A percentile compares a stretch with the other conserved stretches of the same genome.
Evolutionary conservation across 2,329 filamentous ascomycete species (phyloP).

Genomic region (Claviceps citrina): DNA sequence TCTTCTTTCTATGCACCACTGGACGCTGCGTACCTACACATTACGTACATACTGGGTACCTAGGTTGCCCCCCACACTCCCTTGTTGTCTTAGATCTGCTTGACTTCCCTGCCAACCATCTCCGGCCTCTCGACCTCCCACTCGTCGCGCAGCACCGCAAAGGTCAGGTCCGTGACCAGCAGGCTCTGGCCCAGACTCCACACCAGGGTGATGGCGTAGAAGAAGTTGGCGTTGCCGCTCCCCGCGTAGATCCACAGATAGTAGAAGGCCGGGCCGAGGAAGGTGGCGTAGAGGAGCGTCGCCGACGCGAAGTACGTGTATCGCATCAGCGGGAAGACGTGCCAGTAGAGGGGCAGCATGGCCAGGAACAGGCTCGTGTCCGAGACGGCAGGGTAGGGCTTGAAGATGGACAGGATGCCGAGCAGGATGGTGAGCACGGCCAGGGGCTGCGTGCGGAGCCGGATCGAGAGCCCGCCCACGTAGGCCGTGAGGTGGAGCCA

Average conservation of each 20-base stretch:
- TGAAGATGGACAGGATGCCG: slow-evolving; percentile 87
- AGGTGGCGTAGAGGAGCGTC: slow-evolving; percentile 70
- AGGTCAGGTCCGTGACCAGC: slow-evolving; percentile 73
- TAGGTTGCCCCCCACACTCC: too few relatives aligned
- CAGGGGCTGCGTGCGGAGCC: slow-evolving; percentile 70
- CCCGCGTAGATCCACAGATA: slow-evolving; percentile 97
- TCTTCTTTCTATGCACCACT: not conserved
- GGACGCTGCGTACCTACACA: not conserved
- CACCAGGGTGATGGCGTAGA: slow-evolving; percentile 97
- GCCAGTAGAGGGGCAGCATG: slow-evolving; percentile 71
- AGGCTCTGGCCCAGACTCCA: slow-evolving; percentile 87
- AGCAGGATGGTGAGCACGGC: slow-evolving; percentile 73
- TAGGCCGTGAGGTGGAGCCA: slow-evolving; percentile 91
- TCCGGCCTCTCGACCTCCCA: slow-evolving; percentile 87
- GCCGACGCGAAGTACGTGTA: slow-evolving; percentile 80
- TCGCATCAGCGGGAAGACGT: slow-evolving; percentile 83
- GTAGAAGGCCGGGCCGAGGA: slow-evolving; percentile 89
- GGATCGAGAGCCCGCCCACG: slow-evolving; percentile 69
- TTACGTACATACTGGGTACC: not conserved
- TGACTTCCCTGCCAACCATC: slow-evolving; percentile 73
- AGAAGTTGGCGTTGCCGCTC: slow-evolving; percentile 96
- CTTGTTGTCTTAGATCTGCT: slow-evolving; percentile 73
- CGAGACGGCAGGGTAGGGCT: slow-evolving; percentile 86
- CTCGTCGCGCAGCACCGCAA: slow-evolving; percentile 80
- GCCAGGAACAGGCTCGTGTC: slow-evolving; percentile 79